Base-by-base conservation (phyloP, 129 eudicot genomes). In the Escallonia rubra region DNA sequence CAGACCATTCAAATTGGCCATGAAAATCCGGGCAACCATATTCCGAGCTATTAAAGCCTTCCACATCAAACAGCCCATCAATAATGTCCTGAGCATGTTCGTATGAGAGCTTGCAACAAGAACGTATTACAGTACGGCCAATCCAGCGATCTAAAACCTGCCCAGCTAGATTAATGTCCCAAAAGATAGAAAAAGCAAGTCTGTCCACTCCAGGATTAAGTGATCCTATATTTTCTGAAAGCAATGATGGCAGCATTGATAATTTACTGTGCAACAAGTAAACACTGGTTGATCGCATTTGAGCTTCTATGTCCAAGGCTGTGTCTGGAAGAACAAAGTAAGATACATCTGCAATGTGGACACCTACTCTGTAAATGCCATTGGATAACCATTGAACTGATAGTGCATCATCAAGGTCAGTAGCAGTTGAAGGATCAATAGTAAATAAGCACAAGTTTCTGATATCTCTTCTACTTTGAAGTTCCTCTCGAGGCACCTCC, bases 331-430 rank as follows among this genome's bases (percentile, higher is more conserved):
- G 77, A 57, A 93, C 96, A 71, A 89, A 93, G 58, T 86, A 89
- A 3, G 99, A 93, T 8, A 76, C 95, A 69, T 93, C 99, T 43
- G 99, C 93, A 12, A 93, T 85, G 74, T 93, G 99, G 69, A 93
- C 99, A 63, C 99, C 99, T 10, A 93, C 93, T 72, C 92, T 84
- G 56, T 54, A 84, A 34, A 68, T 38, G 41, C 87, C 90, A 56
- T 61, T 74, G 3, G 92, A 70, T 54, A 89, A 23, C 72, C 47
- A 78, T 59, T 93, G 88, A 58, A 89, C 73, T 2, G 99, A 93
- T n/a, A 93, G 64, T 12, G 99, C 96, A 82, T 93, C 96, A 73
- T 93, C 98, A 52, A 89, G 85, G 74, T 93, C 96, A 7, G 88
- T 76, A 43, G 99, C 92, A 67, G 87, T 72, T 9, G 88, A 54